Percentiles rank a stretch among this genome's conserved stretches.
Conservation (phyloP, 345 rosid genomes). For the Aquilaria yunnanensis region DNA sequence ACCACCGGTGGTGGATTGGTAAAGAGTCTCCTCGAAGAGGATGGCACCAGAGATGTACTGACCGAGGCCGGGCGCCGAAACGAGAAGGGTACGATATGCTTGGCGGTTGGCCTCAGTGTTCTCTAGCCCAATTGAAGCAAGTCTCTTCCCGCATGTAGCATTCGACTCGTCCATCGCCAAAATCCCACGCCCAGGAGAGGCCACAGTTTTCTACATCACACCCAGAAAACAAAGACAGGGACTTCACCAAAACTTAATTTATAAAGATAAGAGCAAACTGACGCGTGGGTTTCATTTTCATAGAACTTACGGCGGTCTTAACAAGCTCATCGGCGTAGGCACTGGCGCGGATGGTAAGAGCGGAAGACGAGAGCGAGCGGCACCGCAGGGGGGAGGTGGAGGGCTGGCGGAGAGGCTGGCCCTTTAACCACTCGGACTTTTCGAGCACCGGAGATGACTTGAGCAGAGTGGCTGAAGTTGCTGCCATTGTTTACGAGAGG, state of each 20-base stretch:
- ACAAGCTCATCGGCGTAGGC: constrained; percentile 95
- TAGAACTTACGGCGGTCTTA: constrained; percentile 75
- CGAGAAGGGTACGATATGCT: constrained; percentile 87
- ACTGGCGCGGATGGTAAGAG: constrained; percentile 59
- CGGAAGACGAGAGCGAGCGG: constrained; percentile 31
- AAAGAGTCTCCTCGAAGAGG: constrained; percentile 94
- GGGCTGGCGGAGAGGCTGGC: constrained; percentile 58
- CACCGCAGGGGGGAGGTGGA: constrained; percentile 41
- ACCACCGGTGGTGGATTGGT: constrained; percentile 85
- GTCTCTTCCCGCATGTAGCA: constrained; percentile 95
- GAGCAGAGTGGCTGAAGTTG: constrained; percentile 61
- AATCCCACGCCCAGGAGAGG: constrained; percentile 97
- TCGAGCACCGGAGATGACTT: constrained; percentile 77
- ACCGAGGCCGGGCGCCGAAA: constrained; percentile 79
- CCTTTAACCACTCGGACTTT: constrained; percentile 83
- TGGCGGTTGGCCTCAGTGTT: constrained; percentile 97
- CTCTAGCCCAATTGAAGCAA: constrained; percentile 90
- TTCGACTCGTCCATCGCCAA: constrained; percentile 99
- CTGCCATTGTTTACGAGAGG: constrained; percentile 55
- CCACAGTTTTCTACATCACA: constrained; percentile 64
- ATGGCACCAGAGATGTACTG: constrained; percentile 88
- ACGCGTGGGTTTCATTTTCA: background rate
- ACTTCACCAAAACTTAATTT: background rate
- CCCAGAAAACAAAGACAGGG: background rate
- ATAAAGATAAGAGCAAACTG: background rate